Conservation (phyloP, 1,284 basidiomycete species). For the Ustilago crameri region DNA sequence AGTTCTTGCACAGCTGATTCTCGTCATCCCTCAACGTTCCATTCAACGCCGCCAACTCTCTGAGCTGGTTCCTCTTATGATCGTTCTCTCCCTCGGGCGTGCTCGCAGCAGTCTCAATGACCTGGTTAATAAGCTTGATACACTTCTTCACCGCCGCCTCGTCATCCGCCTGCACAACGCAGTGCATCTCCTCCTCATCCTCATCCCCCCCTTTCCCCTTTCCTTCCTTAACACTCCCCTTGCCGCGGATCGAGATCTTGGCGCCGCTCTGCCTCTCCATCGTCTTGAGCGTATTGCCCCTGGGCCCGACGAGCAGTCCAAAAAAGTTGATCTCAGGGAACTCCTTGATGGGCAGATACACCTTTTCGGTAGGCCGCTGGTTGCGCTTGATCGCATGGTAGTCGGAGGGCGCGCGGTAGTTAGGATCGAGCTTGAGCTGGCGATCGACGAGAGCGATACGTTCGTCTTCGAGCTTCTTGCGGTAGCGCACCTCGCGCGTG, state of each 20-base stretch:
- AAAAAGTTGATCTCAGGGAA: slow-evolving; percentile 99
- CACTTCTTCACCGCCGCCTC: slow-evolving; percentile 91
- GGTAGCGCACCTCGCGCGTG: slow-evolving; percentile 96
- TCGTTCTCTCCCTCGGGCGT: slow-evolving; percentile 99
- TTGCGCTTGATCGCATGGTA: slow-evolving; percentile 86
- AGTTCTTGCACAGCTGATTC: slow-evolving; percentile 98
- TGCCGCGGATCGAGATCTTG: slow-evolving; percentile 97
- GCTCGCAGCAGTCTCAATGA: slow-evolving; percentile 98
- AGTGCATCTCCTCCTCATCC: slow-evolving; percentile 98
- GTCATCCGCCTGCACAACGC: slow-evolving; percentile 91
- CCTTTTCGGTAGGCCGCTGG: slow-evolving; percentile 82
- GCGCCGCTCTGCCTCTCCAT: slow-evolving; percentile 99
- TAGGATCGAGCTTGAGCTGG: slow-evolving; percentile 96
- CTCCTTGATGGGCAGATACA: slow-evolving; percentile 99
- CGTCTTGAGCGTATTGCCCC: slow-evolving; percentile 98
- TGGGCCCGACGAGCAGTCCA: slow-evolving; percentile 94
- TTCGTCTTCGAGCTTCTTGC: slow-evolving; percentile 97
- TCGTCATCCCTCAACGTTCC: slow-evolving; percentile 99
- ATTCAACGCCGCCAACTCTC: slow-evolving; percentile 95
- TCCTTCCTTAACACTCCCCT: slow-evolving; percentile 98
- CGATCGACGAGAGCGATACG: slow-evolving; percentile 91
- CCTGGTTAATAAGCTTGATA: slow-evolving; percentile 93
- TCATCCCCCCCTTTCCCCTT: slow-evolving; percentile 90
- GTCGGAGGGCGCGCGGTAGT: slow-evolving; percentile 93
- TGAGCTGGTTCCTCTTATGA: slow-evolving; percentile 98